Conservation (phyloP, 768 basidiomycete species). For the Favolaschia claudopus region DNA sequence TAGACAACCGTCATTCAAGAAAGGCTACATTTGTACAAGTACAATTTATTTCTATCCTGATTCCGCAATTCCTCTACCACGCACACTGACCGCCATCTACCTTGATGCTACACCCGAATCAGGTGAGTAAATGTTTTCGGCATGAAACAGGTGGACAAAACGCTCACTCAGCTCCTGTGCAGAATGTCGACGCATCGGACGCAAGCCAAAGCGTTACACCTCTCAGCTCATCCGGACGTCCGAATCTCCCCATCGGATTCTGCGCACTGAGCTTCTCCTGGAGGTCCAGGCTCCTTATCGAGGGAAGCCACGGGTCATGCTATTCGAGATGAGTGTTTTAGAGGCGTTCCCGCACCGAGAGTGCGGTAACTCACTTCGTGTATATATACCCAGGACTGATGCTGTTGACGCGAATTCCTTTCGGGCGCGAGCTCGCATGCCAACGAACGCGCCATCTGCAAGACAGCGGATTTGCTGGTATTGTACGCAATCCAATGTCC, state of each 20-base stretch:
- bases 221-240: constrained; percentile 71
- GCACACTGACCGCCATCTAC: constrained; percentile 26
- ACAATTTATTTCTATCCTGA: no score
- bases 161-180: constrained; percentile 54
- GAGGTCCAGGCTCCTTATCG: constrained; percentile 60
- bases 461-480: constrained; percentile 77
- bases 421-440: constrained; percentile 76
- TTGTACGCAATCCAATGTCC: constrained; percentile 79
- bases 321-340: constrained; percentile 26
- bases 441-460: constrained; percentile 81
- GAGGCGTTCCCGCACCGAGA: neutral
- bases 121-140: neutral
- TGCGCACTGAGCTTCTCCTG: constrained; percentile 60
- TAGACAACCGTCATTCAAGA: no score
- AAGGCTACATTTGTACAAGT: no score
- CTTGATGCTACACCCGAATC: constrained; percentile 5
- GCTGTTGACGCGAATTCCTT: constrained; percentile 73
- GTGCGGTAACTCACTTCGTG: constrained; percentile 58
- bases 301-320: constrained; percentile 71
- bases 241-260: constrained; percentile 74
- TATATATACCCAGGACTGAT: constrained; percentile 79
- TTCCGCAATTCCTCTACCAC: constrained; percentile 12
- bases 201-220: constrained; percentile 74
- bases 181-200: constrained; percentile 74
- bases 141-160: neutral